These are phyloP conservation scores for Iberis pinnata DNA, from an alignment of 345 rosid genomes.

Conservation along the genomic window DNA sequence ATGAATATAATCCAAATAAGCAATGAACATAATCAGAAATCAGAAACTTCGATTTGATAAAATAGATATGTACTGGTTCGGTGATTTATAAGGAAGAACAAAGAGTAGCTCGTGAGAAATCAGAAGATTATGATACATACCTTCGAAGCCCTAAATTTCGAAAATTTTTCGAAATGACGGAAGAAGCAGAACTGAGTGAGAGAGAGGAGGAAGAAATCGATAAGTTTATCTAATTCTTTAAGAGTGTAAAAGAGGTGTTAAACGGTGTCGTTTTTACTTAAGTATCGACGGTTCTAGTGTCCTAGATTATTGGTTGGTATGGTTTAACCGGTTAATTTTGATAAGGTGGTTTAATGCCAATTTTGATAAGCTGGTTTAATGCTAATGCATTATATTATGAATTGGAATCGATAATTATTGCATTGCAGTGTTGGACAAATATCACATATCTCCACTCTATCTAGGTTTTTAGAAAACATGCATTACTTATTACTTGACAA, in stretches of 20 bases:
- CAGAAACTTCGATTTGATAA: neutral
- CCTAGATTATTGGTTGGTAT: no score
- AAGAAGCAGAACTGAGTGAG: neutral
- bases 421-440: no score
- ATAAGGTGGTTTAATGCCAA: no score
- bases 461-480: no score
- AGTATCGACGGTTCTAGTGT: constrained; percentile 8
- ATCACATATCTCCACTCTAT: no score
- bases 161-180: constrained; percentile 13
- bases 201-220: neutral
- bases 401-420: no score
- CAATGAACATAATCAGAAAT: neutral
- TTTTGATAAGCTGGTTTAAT: no score
- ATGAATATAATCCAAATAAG: neutral
- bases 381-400: no score
- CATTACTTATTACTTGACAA: no score
- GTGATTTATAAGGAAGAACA: neutral
- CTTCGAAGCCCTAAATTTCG: constrained; percentile 14
- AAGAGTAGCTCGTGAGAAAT: neutral
- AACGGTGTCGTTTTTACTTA: constrained; percentile 19
- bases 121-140: constrained; percentile 1
- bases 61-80: neutral
- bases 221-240: constrained; percentile 16
- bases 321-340: no score
- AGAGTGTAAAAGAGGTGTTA: neutral